phyloP scores from a whole-genome alignment of 2,329 filamentous ascomycete species.

The Aspergillus unguis region DNA sequence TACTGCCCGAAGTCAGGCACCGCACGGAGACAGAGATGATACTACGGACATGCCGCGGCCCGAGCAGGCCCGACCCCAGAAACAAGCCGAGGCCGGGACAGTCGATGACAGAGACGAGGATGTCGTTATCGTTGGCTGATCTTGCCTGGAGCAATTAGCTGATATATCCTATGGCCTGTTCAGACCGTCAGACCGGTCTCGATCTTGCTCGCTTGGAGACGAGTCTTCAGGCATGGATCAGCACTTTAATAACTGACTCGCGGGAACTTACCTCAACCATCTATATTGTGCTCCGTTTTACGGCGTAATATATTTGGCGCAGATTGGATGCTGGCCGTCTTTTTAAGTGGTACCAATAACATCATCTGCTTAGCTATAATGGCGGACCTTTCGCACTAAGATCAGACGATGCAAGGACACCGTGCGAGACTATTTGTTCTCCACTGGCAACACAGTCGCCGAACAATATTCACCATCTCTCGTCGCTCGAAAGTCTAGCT shows the following conservation, averaged over 20 bases:
- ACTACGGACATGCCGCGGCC: conserved; percentile 16
- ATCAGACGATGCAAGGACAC: neutral
- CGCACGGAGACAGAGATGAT: conserved; percentile 20
- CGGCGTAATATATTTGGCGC: neutral
- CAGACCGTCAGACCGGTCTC: neutral
- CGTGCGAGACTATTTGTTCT: neutral
- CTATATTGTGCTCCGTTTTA: neutral
- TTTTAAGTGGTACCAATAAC: no score
- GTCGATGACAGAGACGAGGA: conserved; percentile 31
- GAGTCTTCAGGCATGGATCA: conserved; percentile 1
- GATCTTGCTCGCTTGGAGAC: neutral
- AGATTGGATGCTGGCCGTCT: no score
- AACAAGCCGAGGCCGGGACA: conserved; percentile 22
- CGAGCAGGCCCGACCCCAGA: conserved; percentile 11
- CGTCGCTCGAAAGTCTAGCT: neutral
- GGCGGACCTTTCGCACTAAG: no score
- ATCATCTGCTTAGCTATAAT: no score
- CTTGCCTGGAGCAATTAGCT: neutral
- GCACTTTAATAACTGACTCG: neutral
- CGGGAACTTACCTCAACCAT: neutral
- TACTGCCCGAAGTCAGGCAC: conserved; percentile 22
- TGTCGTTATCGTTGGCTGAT: conserved; percentile 34
- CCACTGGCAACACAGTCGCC: neutral
- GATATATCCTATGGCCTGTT: neutral
- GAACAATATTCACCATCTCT: neutral